These are phyloP conservation scores for Luffa aegyptiaca DNA, from an alignment of 306 rosid species.

Conservation along the genomic window DNA sequence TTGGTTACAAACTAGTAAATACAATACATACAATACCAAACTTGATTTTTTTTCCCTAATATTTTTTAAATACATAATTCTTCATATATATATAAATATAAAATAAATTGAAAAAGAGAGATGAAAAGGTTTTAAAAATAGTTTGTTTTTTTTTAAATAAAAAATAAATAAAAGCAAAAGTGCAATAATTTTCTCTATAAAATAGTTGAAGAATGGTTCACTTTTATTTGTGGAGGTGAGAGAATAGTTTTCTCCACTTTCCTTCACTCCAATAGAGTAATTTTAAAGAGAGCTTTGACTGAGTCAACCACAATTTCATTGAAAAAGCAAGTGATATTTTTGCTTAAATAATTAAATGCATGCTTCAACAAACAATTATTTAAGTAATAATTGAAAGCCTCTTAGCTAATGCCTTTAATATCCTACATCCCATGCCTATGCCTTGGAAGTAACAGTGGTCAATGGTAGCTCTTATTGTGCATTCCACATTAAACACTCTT, in stretches of 20 bases:
- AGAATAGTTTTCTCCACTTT: background rate
- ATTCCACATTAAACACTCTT: background rate
- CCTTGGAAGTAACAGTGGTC: background rate
- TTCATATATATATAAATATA: no score
- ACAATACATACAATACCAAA: no score
- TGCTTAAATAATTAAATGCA: background rate
- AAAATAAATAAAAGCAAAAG: no score
- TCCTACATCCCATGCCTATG: background rate
- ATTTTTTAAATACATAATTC: no score
- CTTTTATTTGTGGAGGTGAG: background rate
- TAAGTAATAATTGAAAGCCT: background rate
- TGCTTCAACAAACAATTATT: background rate
- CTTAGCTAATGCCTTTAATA: background rate
- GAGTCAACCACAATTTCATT: background rate
- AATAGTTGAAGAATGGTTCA: background rate
- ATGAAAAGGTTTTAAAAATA: no score
- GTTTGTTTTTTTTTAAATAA: no score
- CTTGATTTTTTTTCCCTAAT: no score
- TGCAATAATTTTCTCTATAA: no score
- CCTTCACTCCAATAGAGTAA: background rate
- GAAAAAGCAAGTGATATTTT: background rate
- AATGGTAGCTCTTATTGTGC: background rate
- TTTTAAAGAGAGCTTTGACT: background rate
- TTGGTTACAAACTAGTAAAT: no score
- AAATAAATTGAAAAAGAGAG: no score